A percentile compares a stretch with the other conserved stretches of the same genome.
Evolutionary conservation across 306 rosid genomes (phyloP).

Genomic region (Rosa persica): DNA sequence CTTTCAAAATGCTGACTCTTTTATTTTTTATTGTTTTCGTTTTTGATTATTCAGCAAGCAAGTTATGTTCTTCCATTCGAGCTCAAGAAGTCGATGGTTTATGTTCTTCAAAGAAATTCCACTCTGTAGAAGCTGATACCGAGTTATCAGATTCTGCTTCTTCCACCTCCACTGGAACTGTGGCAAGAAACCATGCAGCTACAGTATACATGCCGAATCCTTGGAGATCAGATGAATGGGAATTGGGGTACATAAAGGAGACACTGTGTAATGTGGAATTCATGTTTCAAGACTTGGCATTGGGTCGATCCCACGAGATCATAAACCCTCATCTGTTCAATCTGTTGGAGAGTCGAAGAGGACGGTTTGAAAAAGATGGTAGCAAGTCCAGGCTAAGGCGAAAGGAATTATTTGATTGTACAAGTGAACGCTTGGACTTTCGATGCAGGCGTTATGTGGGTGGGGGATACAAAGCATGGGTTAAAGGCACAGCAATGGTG

Average conservation of each 20-base stretch:
- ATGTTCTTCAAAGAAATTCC: constrained; percentile 46
- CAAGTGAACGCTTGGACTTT: constrained; percentile 71
- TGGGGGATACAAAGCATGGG: constrained; percentile 76
- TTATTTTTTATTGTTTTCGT: neutral
- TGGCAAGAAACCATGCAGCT: constrained; percentile 31
- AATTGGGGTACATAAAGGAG: constrained; percentile 65
- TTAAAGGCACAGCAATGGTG: constrained; percentile 62
- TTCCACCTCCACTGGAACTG: constrained; percentile 48
- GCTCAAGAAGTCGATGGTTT: constrained; percentile 50
- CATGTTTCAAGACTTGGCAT: constrained; percentile 64
- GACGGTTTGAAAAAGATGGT: constrained; percentile 30
- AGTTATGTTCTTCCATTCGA: constrained; percentile 59
- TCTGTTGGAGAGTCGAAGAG: constrained; percentile 57
- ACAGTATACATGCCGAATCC: constrained; percentile 24
- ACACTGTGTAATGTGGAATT: constrained; percentile 57
- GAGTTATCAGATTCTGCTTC: constrained; percentile 91
- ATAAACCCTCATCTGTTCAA: constrained; percentile 64
- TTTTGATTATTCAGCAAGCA: constrained; percentile 59
- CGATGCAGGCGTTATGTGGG: constrained; percentile 50
- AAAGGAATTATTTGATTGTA: constrained; percentile 67
- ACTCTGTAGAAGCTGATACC: constrained; percentile 45
- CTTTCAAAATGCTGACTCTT: constrained; percentile 5
- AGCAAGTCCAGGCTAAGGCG: constrained; percentile 44
- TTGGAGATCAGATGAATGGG: constrained; percentile 53
- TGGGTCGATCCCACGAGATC: constrained; percentile 50